Conservation (phyloP, 208 protist genomes). For the Acanthamoeba sp. region DNA sequence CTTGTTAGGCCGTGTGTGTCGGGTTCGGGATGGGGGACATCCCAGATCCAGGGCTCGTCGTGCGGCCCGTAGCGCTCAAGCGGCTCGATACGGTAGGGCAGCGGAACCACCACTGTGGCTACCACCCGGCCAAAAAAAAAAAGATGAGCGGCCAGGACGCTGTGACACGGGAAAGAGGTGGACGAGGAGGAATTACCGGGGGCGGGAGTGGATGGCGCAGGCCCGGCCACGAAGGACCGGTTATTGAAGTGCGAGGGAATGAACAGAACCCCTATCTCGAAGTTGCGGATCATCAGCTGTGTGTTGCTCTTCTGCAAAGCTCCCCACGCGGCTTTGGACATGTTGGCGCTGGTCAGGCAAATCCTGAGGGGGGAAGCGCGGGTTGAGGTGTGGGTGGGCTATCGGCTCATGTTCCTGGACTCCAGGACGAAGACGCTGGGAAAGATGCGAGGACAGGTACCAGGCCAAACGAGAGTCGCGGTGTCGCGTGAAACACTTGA, state of each 20-base stretch:
- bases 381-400: too few species aligned
- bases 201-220: neutral
- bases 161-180: neutral
- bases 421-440: too few species aligned
- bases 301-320: slow-evolving; percentile 55
- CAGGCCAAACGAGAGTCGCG: neutral
- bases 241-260: slow-evolving; percentile 4
- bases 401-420: too few species aligned
- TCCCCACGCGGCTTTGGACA: slow-evolving; percentile 69
- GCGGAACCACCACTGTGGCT: neutral
- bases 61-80: neutral
- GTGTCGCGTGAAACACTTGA: slow-evolving; percentile 44
- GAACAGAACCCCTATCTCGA: slow-evolving; percentile 65
- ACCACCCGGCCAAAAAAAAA: neutral
- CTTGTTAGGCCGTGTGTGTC: neutral
- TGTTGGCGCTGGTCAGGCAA: slow-evolving; percentile 52
- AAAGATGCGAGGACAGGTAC: neutral
- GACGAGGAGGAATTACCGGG: neutral
- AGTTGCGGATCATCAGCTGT: slow-evolving; percentile 71
- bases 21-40: neutral
- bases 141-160: too few species aligned
- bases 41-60: slow-evolving; percentile 41
- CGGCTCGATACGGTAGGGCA: slow-evolving; percentile 35
- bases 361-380: too few species aligned
- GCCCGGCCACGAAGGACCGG: neutral